A percentile compares a stretch with the other conserved stretches of the same genome.
Evolutionary conservation across 805 yeast species (phyloP).

Genomic region (Diddensiella caesifluorescens): DNA sequence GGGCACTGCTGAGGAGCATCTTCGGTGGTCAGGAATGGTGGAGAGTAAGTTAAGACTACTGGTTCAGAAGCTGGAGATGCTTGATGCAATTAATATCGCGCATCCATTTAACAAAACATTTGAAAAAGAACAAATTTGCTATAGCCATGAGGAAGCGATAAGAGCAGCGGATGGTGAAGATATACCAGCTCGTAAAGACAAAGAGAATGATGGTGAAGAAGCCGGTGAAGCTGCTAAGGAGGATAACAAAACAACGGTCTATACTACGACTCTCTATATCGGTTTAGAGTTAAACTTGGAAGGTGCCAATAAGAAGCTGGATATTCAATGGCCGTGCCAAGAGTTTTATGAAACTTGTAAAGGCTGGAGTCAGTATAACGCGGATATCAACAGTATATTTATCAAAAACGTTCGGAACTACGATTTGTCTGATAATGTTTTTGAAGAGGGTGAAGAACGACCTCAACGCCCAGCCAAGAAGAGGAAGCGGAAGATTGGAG

Average conservation of each 20-base stretch:
- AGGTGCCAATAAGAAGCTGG: slow-evolving; percentile 47
- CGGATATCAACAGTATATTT: slow-evolving; percentile 51
- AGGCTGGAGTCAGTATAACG: slow-evolving; percentile 62
- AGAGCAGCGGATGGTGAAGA: slow-evolving; percentile 61
- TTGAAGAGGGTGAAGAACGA: slow-evolving; percentile 68
- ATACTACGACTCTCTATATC: slow-evolving; percentile 70
- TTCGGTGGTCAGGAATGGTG: slow-evolving; percentile 88
- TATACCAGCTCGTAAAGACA: slow-evolving; percentile 37
- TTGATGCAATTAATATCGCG: slow-evolving; percentile 71
- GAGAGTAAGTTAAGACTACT: slow-evolving; percentile 79
- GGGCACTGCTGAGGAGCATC: slow-evolving; percentile 72
- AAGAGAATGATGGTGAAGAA: slow-evolving; percentile 34
- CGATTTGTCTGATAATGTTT: slow-evolving; percentile 83
- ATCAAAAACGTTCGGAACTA: slow-evolving; percentile 65
- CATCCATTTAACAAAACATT: slow-evolving; percentile 87
- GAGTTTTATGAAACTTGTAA: slow-evolving; percentile 82
- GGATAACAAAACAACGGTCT: slow-evolving; percentile 36
- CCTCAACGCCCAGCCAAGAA: slow-evolving; percentile 59
- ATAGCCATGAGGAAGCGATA: slow-evolving; percentile 49
- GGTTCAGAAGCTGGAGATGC: slow-evolving; percentile 75
- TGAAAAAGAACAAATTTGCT: slow-evolving; percentile 46
- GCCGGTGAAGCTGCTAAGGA: slow-evolving; percentile 27
- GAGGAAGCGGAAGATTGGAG: slow-evolving; percentile 36
- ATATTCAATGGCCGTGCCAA: slow-evolving; percentile 82
- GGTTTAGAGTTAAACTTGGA: slow-evolving; percentile 60